Base-by-base conservation (phyloP, 176 grass and related monocot genomes). In the Pharus latifolius region DNA sequence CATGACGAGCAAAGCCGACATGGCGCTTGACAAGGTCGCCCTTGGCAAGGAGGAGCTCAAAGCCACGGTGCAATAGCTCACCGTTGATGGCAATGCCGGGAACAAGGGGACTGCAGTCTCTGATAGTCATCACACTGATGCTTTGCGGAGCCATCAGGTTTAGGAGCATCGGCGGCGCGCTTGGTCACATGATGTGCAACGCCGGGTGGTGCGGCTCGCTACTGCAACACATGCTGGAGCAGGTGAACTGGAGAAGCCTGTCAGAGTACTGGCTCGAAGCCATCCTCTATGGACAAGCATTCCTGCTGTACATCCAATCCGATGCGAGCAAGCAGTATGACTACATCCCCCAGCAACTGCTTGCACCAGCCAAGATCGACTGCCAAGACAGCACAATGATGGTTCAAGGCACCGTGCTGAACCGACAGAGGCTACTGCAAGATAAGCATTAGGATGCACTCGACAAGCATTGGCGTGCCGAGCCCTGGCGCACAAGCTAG, bases 351-450 rank as follows among this genome's bases (percentile, higher is more conserved):
- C 51, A 58, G 18, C 60, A 67, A 2, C 62, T 67, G 51, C 79
- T 75, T 23, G 52, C 42, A 12, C 79, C 70, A 1, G 60, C 14
- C 9, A 82, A 18, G 43, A 82, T 82, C 43, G 53, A 52, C 24
- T 75, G 70, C 70, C 79, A 75, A 33, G 79, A 82, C 53, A 51
- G 75, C 27, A 54, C 80, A 62, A 69, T 69, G 71, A 33, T 32
- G 62, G 70, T 53, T 52, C 62, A 67, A 1, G 63, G 35, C 11
- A 55, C 76, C 11, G 54, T 5, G 26, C 37, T 76, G 6, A 76
- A 82, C 55, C 25, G 2, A 15, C 63, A 12, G 26, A 2, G 26
- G 34, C 5, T 7, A 6, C 54, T 82, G 72, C 6, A 76, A 17
- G 44, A 69, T 3, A 61, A 19, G 46, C 54, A 82, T 46, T 1